Conservation (phyloP, 2,329 filamentous ascomycete species). For the Microcyclosporella mali region DNA sequence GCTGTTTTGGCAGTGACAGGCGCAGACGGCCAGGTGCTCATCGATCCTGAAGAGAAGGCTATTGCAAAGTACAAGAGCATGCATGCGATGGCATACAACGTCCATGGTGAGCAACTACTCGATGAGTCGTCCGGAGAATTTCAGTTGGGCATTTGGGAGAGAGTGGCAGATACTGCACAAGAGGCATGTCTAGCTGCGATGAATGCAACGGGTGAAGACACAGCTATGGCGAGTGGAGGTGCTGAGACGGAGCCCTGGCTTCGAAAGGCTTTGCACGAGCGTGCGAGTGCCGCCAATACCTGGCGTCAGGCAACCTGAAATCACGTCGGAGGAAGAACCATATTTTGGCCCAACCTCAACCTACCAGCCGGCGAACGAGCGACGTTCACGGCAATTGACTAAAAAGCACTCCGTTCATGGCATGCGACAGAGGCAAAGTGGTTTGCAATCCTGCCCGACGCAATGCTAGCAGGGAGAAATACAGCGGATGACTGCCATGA, state of each 20-base stretch:
- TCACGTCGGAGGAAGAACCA: too few species aligned
- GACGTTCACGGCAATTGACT: too few species aligned
- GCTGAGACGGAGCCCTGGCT: slow-evolving; percentile 34
- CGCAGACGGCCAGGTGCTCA: slow-evolving; percentile 29
- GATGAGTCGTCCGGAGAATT: slow-evolving; percentile 79
- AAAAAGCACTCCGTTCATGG: too few species aligned
- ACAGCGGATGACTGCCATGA: too few species aligned
- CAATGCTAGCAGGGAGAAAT: too few species aligned
- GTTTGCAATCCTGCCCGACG: background rate
- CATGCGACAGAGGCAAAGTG: too few species aligned
- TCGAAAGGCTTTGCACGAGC: slow-evolving; percentile 35
- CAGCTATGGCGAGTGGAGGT: slow-evolving; percentile 35
- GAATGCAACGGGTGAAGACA: slow-evolving; percentile 31
- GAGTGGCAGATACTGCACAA: slow-evolving; percentile 59
- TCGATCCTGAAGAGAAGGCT: slow-evolving; percentile 58
- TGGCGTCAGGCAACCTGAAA: slow-evolving; percentile 31
- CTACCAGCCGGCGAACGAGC: too few species aligned
- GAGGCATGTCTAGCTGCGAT: slow-evolving; percentile 54
- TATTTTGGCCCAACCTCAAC: too few species aligned
- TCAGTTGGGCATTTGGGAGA: slow-evolving; percentile 67
- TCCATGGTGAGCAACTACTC: slow-evolving; percentile 64
- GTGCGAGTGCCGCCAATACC: slow-evolving; percentile 35
- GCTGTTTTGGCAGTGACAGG: slow-evolving; percentile 59
- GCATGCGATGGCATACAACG: slow-evolving; percentile 81
- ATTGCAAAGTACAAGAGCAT: slow-evolving; percentile 60